phyloP scores from a whole-genome alignment of 2,329 filamentous ascomycete species.

The Aspergillus sp. region DNA sequence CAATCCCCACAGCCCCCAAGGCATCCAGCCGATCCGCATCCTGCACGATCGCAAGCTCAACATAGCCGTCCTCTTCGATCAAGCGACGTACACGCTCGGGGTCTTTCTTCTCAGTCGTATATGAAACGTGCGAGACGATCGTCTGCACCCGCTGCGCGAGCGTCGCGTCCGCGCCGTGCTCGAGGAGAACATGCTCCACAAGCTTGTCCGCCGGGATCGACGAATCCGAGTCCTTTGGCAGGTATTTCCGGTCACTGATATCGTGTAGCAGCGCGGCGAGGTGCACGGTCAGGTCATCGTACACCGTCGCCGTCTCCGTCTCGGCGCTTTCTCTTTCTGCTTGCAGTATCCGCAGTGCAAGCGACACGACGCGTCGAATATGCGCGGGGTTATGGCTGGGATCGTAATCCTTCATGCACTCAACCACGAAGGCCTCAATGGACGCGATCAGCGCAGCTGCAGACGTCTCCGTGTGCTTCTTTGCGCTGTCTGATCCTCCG shows the following conservation, averaged over 20 bases:
- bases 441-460: slow-evolving; percentile 65
- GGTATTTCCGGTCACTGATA: slow-evolving; percentile 22
- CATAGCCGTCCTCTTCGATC: slow-evolving; percentile 60
- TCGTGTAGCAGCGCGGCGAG: slow-evolving; percentile 20
- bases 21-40: slow-evolving; percentile 93
- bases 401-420: slow-evolving; percentile 23
- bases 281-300: slow-evolving; percentile 8
- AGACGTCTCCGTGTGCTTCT: slow-evolving; percentile 2
- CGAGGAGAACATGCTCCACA: slow-evolving; percentile 9
- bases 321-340: neutral
- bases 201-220: slow-evolving; percentile 9
- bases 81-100: slow-evolving; percentile 53
- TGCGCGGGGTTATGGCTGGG: slow-evolving; percentile 22
- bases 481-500: neutral
- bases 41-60: slow-evolving; percentile 83
- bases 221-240: slow-evolving; percentile 8
- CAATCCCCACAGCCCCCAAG: slow-evolving; percentile 84
- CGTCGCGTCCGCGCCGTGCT: neutral
- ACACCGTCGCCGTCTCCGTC: neutral
- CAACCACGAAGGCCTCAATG: slow-evolving; percentile 62
- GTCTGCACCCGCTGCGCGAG: slow-evolving; percentile 11
- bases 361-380: slow-evolving; percentile 18
- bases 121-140: slow-evolving; percentile 23
- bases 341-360: slow-evolving; percentile 15
- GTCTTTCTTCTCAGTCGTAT: slow-evolving; percentile 20